Percentiles rank a stretch among this genome's conserved stretches.
phyloP scores from a whole-genome alignment of 169 alveolate species.

The Cyclospora cayetanensis region DNA sequence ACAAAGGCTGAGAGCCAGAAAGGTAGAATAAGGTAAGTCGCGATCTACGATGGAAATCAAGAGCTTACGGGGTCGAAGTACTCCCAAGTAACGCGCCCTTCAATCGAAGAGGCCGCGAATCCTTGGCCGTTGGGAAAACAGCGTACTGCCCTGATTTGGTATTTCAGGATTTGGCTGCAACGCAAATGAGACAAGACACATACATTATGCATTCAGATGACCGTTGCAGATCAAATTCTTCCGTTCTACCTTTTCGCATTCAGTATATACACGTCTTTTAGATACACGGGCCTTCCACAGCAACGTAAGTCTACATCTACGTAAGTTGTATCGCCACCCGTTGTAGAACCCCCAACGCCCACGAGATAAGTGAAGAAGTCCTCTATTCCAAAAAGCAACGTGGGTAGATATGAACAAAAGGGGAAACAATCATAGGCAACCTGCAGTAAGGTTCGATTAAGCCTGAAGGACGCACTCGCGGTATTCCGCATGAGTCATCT shows the following conservation, averaged over 20 bases:
- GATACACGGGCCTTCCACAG: background rate
- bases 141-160: constrained; percentile 86
- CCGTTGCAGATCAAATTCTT: background rate
- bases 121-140: constrained; percentile 93
- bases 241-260: background rate
- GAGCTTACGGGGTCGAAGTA: constrained; percentile 86
- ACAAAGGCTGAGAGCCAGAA: background rate
- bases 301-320: no score
- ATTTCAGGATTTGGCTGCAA: constrained; percentile 79
- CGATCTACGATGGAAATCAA: background rate
- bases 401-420: no score
- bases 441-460: no score
- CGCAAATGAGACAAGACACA: background rate
- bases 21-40: background rate
- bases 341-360: no score
- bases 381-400: no score
- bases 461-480: constrained; percentile 69
- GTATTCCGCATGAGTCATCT: constrained; percentile 21
- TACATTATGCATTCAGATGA: background rate
- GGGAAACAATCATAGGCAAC: no score
- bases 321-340: no score
- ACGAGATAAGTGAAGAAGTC: no score
- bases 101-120: constrained; percentile 92
- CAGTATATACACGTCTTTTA: background rate
- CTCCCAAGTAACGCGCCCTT: constrained; percentile 94